Evolutionary conservation across 1,139 yeast genomes (phyloP).

Genomic region (Diutina ranongensis): DNA sequence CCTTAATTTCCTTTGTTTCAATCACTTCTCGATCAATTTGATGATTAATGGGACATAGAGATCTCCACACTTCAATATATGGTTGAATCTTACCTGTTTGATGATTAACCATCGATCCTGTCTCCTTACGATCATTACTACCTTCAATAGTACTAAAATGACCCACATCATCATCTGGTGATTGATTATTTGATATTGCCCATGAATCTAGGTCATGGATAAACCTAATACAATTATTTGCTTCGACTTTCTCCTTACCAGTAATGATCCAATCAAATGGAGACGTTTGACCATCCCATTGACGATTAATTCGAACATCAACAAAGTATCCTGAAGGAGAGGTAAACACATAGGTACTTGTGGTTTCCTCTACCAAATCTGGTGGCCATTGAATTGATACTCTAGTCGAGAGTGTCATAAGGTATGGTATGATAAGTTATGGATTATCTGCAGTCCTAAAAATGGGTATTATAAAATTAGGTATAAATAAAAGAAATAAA

Average conservation of each 20-base stretch:
- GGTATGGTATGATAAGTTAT: too few species aligned
- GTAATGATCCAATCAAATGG: conserved; percentile 28
- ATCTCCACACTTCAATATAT: neutral
- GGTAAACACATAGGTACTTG: conserved; percentile 42
- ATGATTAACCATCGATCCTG: neutral
- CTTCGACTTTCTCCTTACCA: conserved; percentile 25
- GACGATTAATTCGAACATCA: conserved; percentile 24
- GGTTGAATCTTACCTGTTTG: neutral
- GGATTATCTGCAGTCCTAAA: too few species aligned
- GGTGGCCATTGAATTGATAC: conserved; percentile 45
- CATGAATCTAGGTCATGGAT: conserved; percentile 34
- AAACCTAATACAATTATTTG: conserved; percentile 22
- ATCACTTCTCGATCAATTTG: neutral
- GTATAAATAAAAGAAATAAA: too few species aligned
- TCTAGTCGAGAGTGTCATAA: conserved; percentile 29
- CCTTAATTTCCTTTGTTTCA: neutral
- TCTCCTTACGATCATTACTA: neutral
- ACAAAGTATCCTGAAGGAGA: conserved; percentile 34
- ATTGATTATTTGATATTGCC: conserved; percentile 18
- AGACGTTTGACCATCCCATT: conserved; percentile 13
- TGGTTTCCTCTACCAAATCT: conserved; percentile 28
- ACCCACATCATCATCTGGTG: neutral
- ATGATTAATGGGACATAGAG: neutral
- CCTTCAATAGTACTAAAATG: neutral
- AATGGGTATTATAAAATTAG: too few species aligned